Percentiles rank a stretch among this genome's conserved stretches.
phyloP scores from a whole-genome alignment of 257 asterid species.

The Vinca minor region DNA sequence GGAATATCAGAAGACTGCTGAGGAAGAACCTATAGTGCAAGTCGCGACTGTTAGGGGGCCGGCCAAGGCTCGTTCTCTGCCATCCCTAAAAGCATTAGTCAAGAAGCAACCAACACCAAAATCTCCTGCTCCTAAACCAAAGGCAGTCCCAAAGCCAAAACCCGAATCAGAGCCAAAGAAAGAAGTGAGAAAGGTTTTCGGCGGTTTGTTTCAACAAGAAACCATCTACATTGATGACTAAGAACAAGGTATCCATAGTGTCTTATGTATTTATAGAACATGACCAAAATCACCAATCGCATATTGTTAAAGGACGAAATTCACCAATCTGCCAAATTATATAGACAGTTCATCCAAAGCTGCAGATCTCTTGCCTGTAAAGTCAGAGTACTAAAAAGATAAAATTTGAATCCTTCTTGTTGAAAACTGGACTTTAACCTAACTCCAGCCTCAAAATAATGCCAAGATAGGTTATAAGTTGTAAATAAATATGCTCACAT shows the following conservation, averaged over 20 bases:
- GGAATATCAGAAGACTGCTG: constrained; percentile 24
- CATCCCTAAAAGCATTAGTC: constrained; percentile 60
- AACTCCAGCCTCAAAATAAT: too few relatives aligned
- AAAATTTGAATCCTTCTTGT: too few relatives aligned
- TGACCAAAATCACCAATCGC: too few relatives aligned
- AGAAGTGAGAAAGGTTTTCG: constrained; percentile 71
- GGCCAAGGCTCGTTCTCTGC: constrained; percentile 75
- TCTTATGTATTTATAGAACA: constrained; percentile 7
- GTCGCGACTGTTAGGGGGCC: constrained; percentile 77
- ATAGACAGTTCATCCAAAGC: too few relatives aligned
- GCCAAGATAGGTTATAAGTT: too few relatives aligned
- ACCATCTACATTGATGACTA: constrained; percentile 81
- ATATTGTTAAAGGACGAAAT: too few relatives aligned
- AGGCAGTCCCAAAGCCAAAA: constrained; percentile 33
- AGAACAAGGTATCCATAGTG: constrained; percentile 13
- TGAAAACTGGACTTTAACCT: too few relatives aligned
- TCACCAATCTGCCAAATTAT: too few relatives aligned
- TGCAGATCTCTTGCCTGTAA: too few relatives aligned
- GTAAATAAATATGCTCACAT: too few relatives aligned
- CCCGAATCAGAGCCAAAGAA: constrained; percentile 40
- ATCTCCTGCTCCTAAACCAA: constrained; percentile 29
- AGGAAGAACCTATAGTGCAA: constrained; percentile 55
- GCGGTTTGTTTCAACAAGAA: constrained; percentile 87
- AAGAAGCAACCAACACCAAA: constrained; percentile 32
- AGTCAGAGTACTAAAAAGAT: too few relatives aligned